Base-by-base conservation (phyloP, 2,329 filamentous ascomycete species). In the Aspergillus carbonarius region DNA sequence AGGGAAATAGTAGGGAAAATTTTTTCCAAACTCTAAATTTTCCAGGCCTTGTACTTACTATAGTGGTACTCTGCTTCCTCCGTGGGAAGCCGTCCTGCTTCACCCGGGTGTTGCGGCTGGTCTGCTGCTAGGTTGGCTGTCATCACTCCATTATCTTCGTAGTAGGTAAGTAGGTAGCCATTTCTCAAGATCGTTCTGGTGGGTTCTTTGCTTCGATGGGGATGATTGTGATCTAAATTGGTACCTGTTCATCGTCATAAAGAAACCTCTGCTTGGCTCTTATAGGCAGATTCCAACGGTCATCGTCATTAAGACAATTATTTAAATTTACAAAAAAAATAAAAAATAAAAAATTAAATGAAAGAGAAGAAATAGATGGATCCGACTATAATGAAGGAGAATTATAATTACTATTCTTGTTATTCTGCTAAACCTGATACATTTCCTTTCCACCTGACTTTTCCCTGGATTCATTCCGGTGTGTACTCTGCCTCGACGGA, bases 21-120 rank as follows among this genome's bases (percentile, higher is more conserved):
- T 58, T 32, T 32, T 32, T 51, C 23, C 42, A 57, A 57, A 57
- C 54, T 57, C 54, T 57, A 57, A 57, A 49, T 17, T 12, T 23
- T 46, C 30, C 15, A 17, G 30, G 20, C 39, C 30, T 10, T 46
- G 18, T 34, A 39, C 20, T 25, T 23, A 23, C 23, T 23, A 3
- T 10, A n/a, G n/a, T n/a, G n/a, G n/a, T n/a, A n/a, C n/a, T n/a
- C n/a, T n/a, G n/a, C 30, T 10, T 32, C 30, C 30, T 32, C 34
- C 32, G 23, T 52, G 49, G 32, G 15, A 52, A 52, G 49, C 49
- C 34, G 32, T 52, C 37, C n/a, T 30, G 35, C 17, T 42, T 40
- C 27, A 35, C 37, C 40, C 50, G 50, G 50, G 39, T 53, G 50
- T 30, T 53, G 35, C 37, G 35, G 50, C 50, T 53, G 50, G 35